Evolutionary conservation across 306 rosid species (phyloP), one percentile per base, ranked within the genome.

Genomic region (Malus orientalis): DNA sequence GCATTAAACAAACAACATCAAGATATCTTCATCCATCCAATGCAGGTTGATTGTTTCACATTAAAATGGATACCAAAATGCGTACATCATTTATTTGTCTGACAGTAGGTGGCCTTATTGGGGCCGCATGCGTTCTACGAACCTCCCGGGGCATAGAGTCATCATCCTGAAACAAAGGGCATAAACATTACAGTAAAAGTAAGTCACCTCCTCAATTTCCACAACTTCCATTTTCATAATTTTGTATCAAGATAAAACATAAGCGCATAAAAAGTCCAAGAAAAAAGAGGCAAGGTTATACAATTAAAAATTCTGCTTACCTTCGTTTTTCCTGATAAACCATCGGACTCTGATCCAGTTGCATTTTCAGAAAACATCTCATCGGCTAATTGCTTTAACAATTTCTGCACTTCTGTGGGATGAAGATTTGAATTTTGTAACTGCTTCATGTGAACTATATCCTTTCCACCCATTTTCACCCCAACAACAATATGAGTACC

Each of bases 401-500:
- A 45, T 69, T 86, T 89, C 88, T 90, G 97, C 77, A 95, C 82
- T 54, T 95, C 97, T 30, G 81, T 49, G 1, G 87, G 85, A 44
- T 75, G 84, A 78, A 87, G 72, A 64, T 80, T 85, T 70, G 98
- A 95, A 25, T 73, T 85, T 60, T 78, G 88, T 36, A 82, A 80
- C 83, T 95, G 97, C 88, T 86, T 95, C 74, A 90, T 71, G 81
- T 86, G 93, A 81, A 92, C 71, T 22, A 88, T 91, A 79, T 95
- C 97, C 76, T 92, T 92, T 19, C 98, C 98, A 72, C 98, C 98
- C 98, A 95, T 92, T 88, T 88, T 88, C 82, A 89, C 96, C 53
- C 98, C 98, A 74, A 90, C 96, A 84, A 95, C 82, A 60, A 92
- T 62, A 78, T 92, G 97, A 25, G 98, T 95, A 13, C 98, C 98